Conservation (phyloP, 192 early-diverging fungal species). For the Piromyces finnis region DNA sequence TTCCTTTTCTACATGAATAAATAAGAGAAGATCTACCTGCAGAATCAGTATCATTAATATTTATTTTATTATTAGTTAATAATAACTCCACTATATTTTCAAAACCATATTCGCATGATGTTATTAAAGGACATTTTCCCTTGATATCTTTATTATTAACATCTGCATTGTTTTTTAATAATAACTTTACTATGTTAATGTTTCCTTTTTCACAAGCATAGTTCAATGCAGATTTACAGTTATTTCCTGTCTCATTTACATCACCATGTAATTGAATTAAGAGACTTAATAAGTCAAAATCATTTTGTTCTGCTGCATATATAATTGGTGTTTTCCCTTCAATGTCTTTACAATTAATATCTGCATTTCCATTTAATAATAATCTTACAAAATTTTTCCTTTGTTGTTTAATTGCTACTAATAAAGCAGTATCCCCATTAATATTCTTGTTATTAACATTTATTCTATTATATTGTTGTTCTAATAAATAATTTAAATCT, state of each 20-base stretch:
- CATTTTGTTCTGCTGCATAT: not conserved
- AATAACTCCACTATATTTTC: not conserved
- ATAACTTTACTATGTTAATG: not conserved
- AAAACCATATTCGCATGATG: not conserved
- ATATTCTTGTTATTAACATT: not conserved
- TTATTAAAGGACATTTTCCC: not conserved
- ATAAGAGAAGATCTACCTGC: not conserved
- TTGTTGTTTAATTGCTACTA: not conserved
- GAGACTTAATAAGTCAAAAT: not conserved
- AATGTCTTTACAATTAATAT: not conserved
- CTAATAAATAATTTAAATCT: not conserved
- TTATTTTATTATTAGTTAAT: not conserved
- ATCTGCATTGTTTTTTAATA: not conserved
- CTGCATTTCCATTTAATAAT: not conserved
- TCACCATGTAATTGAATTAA: not conserved
- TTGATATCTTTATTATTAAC: not conserved
- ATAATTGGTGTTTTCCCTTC: not conserved
- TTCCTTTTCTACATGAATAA: not conserved
- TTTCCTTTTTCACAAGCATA: not conserved
- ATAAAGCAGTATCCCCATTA: not conserved
- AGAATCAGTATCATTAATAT: not conserved
- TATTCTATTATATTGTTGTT: not conserved
- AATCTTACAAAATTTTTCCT: not conserved
- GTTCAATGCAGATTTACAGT: not conserved
- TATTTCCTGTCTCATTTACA: not conserved